These are phyloP conservation scores for Colletotrichum karsti DNA, from an alignment of 2,329 filamentous ascomycete genomes.

Conservation along the genomic window DNA sequence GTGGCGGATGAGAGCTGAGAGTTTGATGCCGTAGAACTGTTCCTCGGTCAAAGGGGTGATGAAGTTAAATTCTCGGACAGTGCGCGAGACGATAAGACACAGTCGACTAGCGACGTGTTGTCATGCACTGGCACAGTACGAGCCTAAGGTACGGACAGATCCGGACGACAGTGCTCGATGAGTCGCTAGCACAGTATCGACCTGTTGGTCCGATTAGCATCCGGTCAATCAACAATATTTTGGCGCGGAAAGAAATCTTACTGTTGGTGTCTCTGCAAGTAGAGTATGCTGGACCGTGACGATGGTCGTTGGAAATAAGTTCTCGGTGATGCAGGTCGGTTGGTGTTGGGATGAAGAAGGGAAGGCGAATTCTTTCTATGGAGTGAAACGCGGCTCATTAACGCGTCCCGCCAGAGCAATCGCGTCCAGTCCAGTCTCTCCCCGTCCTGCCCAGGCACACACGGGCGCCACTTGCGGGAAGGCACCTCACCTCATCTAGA, in stretches of 20 bases:
- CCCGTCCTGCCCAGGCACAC: no score
- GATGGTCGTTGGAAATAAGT: not conserved
- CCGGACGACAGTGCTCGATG: conserved; percentile 9
- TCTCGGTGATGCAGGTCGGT: not conserved
- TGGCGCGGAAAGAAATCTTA: conserved; percentile 1
- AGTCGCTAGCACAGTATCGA: conserved; percentile 19
- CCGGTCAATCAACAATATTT: not conserved
- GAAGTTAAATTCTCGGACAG: conserved; percentile 30
- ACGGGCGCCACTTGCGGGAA: not conserved
- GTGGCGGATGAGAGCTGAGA: not conserved
- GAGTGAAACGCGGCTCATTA: conserved; percentile 28
- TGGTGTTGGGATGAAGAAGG: conserved; percentile 16
- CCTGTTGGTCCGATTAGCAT: not conserved
- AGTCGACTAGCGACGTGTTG: not conserved
- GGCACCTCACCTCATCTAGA: not conserved
- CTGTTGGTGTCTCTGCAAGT: not conserved
- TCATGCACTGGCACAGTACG: conserved; percentile 1
- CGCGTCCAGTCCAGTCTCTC: conserved; percentile 15
- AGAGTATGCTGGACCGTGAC: not conserved
- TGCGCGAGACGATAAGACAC: not conserved
- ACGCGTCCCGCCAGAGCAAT: conserved; percentile 22
- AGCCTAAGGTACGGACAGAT: not conserved
- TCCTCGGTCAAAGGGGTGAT: conserved; percentile 18
- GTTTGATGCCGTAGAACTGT: not conserved
- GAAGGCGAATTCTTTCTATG: conserved; percentile 6